phyloP scores from a whole-genome alignment of 2,329 filamentous ascomycete species.

The Byssoonygena ceratinophila region DNA sequence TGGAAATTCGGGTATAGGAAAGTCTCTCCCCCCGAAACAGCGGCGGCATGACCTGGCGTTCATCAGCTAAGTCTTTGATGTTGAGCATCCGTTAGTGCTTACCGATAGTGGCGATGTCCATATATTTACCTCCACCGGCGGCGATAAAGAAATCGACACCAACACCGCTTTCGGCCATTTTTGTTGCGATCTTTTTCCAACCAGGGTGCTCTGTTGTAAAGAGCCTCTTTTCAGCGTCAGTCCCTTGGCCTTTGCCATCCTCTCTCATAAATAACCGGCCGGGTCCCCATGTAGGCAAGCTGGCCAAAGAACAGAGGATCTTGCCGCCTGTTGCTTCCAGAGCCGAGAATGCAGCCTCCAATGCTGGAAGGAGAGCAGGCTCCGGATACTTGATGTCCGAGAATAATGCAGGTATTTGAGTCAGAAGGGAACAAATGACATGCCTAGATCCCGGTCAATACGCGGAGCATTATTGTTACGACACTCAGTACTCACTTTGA shows the following conservation, averaged over 20 bases:
- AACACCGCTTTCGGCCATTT: constrained; percentile 76
- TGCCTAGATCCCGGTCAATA: constrained; percentile 35
- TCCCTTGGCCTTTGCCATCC: constrained; percentile 72
- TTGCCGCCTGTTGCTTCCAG: constrained; percentile 83
- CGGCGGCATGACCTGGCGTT: constrained; percentile 62
- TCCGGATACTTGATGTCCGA: constrained; percentile 81
- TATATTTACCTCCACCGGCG: constrained; percentile 76
- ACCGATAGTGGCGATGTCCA: constrained; percentile 88
- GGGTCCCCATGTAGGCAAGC: constrained; percentile 85
- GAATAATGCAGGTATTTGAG: constrained; percentile 74
- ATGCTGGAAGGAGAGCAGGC: constrained; percentile 69
- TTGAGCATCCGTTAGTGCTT: constrained; percentile 25
- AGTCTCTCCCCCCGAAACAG: constrained; percentile 84
- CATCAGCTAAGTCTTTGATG: background rate
- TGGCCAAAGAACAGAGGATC: constrained; percentile 73
- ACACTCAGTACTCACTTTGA: constrained; percentile 50
- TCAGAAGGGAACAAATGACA: constrained; percentile 79
- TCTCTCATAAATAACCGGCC: constrained; percentile 77
- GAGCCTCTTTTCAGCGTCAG: constrained; percentile 84
- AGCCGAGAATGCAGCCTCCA: constrained; percentile 75
- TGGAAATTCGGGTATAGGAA: constrained; percentile 98
- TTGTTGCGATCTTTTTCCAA: constrained; percentile 76
- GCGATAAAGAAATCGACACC: constrained; percentile 93
- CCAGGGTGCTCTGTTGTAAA: constrained; percentile 80
- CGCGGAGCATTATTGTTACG: background rate